Percentiles rank a stretch among this genome's conserved stretches.
phyloP scores from a whole-genome alignment of 768 basidiomycete genomes.

The Cantharellus cinnabarinus region DNA sequence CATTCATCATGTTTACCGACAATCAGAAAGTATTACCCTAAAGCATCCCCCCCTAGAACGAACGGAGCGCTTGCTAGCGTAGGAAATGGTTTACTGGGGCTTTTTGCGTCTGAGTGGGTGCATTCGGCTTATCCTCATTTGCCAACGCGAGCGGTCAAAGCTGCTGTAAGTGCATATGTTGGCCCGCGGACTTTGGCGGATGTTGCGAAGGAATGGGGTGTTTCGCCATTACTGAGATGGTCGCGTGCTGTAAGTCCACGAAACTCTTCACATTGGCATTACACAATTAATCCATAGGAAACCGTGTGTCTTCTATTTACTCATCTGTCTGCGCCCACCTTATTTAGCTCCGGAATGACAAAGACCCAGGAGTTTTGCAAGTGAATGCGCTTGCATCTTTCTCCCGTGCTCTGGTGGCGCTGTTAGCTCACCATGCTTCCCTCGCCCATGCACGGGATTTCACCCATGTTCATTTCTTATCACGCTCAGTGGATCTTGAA shows the following conservation, averaged over 20 bases:
- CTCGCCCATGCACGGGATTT: conserved; percentile 74
- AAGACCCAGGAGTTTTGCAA: conserved; percentile 35
- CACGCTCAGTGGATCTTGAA: conserved; percentile 62
- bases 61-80: conserved; percentile 59
- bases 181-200: conserved; percentile 66
- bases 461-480: conserved; percentile 73
- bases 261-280: not conserved
- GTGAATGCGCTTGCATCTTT: conserved; percentile 79
- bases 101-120: conserved; percentile 74
- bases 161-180: conserved; percentile 79
- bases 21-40: conserved; percentile 35
- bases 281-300: not conserved
- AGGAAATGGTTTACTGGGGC: conserved; percentile 76
- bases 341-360: not conserved
- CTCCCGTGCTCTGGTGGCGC: conserved; percentile 67
- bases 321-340: not conserved
- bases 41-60: conserved; percentile 31
- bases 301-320: not conserved
- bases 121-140: conserved; percentile 70
- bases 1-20: conserved; percentile 47
- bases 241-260: conserved; percentile 39
- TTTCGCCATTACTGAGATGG: conserved; percentile 60
- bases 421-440: conserved; percentile 76
- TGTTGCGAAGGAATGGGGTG: conserved; percentile 75
- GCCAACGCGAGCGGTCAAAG: conserved; percentile 78